phyloP scores from a whole-genome alignment of 768 basidiomycete genomes.

The Cyclocybe cylindracea region DNA sequence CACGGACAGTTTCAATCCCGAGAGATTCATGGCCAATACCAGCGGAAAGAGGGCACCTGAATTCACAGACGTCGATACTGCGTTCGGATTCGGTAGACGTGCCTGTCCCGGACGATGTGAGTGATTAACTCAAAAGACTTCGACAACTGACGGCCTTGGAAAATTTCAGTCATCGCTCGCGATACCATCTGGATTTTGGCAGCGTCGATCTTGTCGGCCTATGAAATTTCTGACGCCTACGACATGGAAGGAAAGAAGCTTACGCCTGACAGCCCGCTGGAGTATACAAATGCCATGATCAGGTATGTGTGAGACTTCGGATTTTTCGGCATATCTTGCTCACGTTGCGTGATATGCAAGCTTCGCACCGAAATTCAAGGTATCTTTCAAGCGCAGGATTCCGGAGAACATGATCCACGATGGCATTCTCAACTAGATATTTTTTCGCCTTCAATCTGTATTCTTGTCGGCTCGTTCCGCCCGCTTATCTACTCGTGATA shows the following conservation, averaged over 20 bases:
- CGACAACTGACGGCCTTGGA: background rate
- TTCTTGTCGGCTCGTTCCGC: no score
- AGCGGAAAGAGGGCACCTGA: slow-evolving; percentile 10
- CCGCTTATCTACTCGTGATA: no score
- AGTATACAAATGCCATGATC: slow-evolving; percentile 7
- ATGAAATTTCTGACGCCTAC: background rate
- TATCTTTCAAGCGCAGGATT: background rate
- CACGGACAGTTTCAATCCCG: slow-evolving; percentile 37
- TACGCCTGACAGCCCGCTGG: background rate
- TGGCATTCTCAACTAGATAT: background rate
- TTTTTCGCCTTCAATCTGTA: background rate
- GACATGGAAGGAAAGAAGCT: slow-evolving; percentile 4
- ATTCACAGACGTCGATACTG: slow-evolving; percentile 7
- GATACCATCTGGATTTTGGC: slow-evolving; percentile 11
- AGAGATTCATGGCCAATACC: slow-evolving; percentile 32
- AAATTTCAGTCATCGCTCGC: slow-evolving; percentile 3
- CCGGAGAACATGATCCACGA: background rate
- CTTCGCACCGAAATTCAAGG: slow-evolving; percentile 5
- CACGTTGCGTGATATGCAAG: background rate
- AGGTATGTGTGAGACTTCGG: background rate
- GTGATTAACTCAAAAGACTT: background rate
- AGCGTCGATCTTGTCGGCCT: slow-evolving; percentile 3
- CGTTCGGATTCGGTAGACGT: slow-evolving; percentile 17
- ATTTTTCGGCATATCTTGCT: background rate
- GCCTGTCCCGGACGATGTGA: slow-evolving; percentile 7